These are phyloP conservation scores for Huntiella savannae DNA, from an alignment of 2,329 filamentous ascomycete species.

Conservation along the genomic window DNA sequence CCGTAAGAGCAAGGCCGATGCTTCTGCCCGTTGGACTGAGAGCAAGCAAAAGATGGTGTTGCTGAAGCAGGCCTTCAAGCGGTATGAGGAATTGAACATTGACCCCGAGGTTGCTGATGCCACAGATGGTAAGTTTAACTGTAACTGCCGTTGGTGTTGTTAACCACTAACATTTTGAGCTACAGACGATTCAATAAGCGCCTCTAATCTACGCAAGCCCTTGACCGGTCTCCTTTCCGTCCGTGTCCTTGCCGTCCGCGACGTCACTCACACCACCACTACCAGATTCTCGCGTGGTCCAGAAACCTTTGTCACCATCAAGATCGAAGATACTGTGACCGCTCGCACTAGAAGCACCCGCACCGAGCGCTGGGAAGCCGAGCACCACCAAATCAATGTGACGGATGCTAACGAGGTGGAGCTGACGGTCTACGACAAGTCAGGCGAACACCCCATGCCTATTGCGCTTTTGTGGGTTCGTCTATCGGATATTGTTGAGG, in stretches of 20 bases:
- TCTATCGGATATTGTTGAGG: slow-evolving; percentile 91
- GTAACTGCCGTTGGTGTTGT: too few species aligned
- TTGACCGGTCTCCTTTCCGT: slow-evolving; percentile 78
- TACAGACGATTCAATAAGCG: slow-evolving; percentile 86
- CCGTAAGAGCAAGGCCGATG: slow-evolving; percentile 84
- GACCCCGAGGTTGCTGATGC: slow-evolving; percentile 67
- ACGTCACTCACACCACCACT: slow-evolving; percentile 81
- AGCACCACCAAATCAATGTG: slow-evolving; percentile 79
- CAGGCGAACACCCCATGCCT: slow-evolving; percentile 72
- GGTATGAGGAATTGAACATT: slow-evolving; percentile 94
- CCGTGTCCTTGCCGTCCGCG: slow-evolving; percentile 71
- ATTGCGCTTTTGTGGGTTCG: slow-evolving; percentile 93
- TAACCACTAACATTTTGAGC: slow-evolving; percentile 12
- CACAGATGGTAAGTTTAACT: slow-evolving; percentile 48
- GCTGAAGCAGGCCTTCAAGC: slow-evolving; percentile 82
- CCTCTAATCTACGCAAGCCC: slow-evolving; percentile 89
- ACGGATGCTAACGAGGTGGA: slow-evolving; percentile 98
- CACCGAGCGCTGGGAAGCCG: slow-evolving; percentile 79
- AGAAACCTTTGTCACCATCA: slow-evolving; percentile 89
- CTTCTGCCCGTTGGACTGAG: slow-evolving; percentile 73
- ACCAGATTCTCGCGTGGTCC: slow-evolving; percentile 74
- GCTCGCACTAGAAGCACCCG: slow-evolving; percentile 71
- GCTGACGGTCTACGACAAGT: slow-evolving; percentile 92
- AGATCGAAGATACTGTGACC: slow-evolving; percentile 86
- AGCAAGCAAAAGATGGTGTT: slow-evolving; percentile 97